Conservation (phyloP, 2,329 filamentous ascomycete species). For the Phoma sp. region DNA sequence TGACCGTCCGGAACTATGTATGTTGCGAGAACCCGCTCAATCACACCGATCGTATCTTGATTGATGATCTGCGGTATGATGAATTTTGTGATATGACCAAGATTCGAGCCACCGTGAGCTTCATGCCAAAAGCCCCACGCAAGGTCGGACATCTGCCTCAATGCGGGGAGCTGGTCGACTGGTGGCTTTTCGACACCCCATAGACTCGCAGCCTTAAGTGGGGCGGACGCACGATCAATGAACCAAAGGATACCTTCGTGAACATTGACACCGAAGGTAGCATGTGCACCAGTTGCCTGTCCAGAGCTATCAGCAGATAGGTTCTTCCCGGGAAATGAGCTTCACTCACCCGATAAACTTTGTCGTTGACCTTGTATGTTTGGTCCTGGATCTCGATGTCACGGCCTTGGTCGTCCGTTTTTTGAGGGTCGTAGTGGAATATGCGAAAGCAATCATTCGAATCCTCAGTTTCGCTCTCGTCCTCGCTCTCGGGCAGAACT, state of each 20-base stretch:
- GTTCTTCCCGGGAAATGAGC: not conserved
- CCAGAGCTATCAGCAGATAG: not conserved
- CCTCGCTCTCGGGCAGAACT: not conserved
- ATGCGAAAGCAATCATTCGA: slow-evolving; percentile 12
- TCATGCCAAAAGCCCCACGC: slow-evolving; percentile 18
- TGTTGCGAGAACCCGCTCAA: not conserved
- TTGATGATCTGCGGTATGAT: slow-evolving; percentile 11
- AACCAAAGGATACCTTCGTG: slow-evolving; percentile 14
- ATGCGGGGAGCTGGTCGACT: not conserved
- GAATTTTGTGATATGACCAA: slow-evolving; percentile 15
- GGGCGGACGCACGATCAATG: slow-evolving; percentile 8
- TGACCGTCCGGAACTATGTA: not conserved
- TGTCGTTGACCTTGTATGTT: slow-evolving; percentile 7
- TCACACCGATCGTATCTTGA: not conserved
- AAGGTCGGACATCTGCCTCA: slow-evolving; percentile 18
- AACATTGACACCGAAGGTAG: slow-evolving; percentile 14
- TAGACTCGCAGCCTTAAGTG: not conserved
- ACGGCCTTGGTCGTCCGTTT: not conserved
- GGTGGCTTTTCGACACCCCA: not conserved
- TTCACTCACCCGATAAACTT: slow-evolving; percentile 5
- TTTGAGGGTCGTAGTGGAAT: slow-evolving; percentile 2
- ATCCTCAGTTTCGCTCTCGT: not conserved
- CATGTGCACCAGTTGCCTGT: slow-evolving; percentile 13
- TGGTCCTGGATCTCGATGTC: slow-evolving; percentile 2
- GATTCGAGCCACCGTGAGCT: not conserved